Conservation (phyloP, 177 flowering plant species). For the Vitis hybrid region DNA sequence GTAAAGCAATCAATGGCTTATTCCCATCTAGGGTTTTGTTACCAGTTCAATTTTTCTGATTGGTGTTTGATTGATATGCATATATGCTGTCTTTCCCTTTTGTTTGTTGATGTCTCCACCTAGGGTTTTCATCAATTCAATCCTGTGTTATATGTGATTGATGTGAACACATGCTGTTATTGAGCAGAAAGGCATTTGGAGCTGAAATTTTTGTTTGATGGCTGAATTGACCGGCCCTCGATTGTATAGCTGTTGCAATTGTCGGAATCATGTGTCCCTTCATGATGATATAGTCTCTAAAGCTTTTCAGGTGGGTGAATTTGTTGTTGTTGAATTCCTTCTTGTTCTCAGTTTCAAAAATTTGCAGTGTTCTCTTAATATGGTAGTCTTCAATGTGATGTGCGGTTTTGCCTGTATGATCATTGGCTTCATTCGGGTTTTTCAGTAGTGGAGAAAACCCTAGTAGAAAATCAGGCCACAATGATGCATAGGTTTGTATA, state of each 20-base stretch:
- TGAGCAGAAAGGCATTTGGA: conserved; percentile 7
- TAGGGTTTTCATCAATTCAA: neutral
- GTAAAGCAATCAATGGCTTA: neutral
- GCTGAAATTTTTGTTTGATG: conserved; percentile 19
- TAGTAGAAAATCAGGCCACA: no score
- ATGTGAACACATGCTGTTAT: neutral
- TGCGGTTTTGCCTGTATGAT: no score
- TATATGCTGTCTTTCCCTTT: neutral
- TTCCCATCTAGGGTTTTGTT: neutral
- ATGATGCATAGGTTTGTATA: no score
- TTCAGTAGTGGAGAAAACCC: no score
- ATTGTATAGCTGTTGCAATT: conserved; percentile 48
- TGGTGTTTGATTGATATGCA: neutral
- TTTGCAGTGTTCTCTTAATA: no score
- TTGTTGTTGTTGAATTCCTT: no score
- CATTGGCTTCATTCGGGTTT: no score
- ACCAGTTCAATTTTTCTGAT: neutral
- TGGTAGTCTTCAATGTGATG: no score
- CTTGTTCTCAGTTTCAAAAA: no score
- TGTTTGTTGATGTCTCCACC: neutral
- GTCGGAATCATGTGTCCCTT: conserved; percentile 42
- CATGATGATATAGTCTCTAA: conserved; percentile 48
- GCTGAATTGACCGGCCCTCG: conserved; percentile 40
- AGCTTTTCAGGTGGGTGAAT: conserved; percentile 40
- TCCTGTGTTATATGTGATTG: no score